Evolutionary conservation across 2,329 filamentous ascomycete species (phyloP).

Genomic region (Apiospora arundinis): DNA sequence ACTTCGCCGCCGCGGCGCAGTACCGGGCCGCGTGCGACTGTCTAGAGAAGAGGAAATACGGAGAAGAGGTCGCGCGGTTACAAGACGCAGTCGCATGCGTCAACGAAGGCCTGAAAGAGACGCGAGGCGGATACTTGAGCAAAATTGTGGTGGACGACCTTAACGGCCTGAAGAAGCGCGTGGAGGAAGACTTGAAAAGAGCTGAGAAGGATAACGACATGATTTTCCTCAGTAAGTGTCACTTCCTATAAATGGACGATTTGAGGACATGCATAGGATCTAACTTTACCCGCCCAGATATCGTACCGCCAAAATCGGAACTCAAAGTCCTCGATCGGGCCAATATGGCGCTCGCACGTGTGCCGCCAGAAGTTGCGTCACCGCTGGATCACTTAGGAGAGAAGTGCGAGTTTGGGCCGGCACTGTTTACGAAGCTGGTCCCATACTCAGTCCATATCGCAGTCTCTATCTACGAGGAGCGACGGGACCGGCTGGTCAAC

Average conservation of each 20-base stretch:
- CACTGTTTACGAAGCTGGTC: slow-evolving; percentile 88
- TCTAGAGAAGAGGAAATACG: slow-evolving; percentile 91
- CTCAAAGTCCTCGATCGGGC: slow-evolving; percentile 85
- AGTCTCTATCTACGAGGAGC: slow-evolving; percentile 92
- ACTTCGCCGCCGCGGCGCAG: slow-evolving; percentile 95
- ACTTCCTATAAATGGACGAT: too few relatives aligned
- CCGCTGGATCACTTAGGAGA: slow-evolving; percentile 83
- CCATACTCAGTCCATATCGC: slow-evolving; percentile 96
- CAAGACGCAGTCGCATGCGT: slow-evolving; percentile 83
- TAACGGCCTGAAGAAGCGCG: slow-evolving; percentile 79
- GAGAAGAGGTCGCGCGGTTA: slow-evolving; percentile 90
- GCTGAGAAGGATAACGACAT: slow-evolving; percentile 97
- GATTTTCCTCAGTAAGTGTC: slow-evolving; percentile 79
- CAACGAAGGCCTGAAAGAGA: slow-evolving; percentile 85
- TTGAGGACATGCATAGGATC: slow-evolving; percentile 29
- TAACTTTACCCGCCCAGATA: slow-evolving; percentile 52
- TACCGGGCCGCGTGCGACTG: slow-evolving; percentile 90
- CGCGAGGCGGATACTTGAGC: slow-evolving; percentile 74
- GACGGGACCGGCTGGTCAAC: slow-evolving; percentile 88
- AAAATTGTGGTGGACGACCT: slow-evolving; percentile 83
- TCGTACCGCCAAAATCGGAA: slow-evolving; percentile 87
- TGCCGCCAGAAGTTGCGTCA: slow-evolving; percentile 82
- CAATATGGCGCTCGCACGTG: slow-evolving; percentile 81
- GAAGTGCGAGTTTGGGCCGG: slow-evolving; percentile 78
- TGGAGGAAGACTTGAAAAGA: slow-evolving; percentile 86